These are phyloP conservation scores for Aureobasidium sp. DNA, from an alignment of 2,329 filamentous ascomycete genomes.

Conservation along the genomic window DNA sequence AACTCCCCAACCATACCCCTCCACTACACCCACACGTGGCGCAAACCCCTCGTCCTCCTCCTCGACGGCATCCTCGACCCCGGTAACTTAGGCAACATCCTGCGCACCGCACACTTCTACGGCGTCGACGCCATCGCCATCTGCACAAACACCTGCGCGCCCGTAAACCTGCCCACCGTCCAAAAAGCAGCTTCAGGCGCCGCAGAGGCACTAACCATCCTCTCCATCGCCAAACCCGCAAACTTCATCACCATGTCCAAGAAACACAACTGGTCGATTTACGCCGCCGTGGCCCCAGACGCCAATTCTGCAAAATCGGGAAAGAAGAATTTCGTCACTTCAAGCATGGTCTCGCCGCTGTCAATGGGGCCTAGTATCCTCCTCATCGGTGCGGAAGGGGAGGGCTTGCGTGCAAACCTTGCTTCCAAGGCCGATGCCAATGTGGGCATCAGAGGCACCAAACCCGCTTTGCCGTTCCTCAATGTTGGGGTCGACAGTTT, in stretches of 20 bases:
- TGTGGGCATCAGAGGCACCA: constrained; percentile 48
- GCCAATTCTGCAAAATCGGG: constrained; percentile 14
- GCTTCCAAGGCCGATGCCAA: constrained; percentile 55
- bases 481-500: constrained; percentile 43
- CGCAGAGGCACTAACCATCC: constrained; percentile 67
- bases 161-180: constrained; percentile 65
- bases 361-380: constrained; percentile 55
- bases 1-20: constrained; percentile 30
- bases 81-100: constrained; percentile 81
- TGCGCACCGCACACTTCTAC: constrained; percentile 84
- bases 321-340: background rate
- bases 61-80: constrained; percentile 69
- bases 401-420: constrained; percentile 58
- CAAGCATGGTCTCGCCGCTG: constrained; percentile 9
- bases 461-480: constrained; percentile 19
- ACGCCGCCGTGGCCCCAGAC: constrained; percentile 55
- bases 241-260: constrained; percentile 62
- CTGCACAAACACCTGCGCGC: constrained; percentile 61
- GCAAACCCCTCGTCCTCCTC: constrained; percentile 63
- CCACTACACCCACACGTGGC: constrained; percentile 25
- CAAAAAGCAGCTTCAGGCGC: constrained; percentile 86
- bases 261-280: constrained; percentile 70
- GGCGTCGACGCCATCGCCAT: constrained; percentile 77
- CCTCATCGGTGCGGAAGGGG: constrained; percentile 73
- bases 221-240: constrained; percentile 57